Conservation (phyloP, 2,329 filamentous ascomycete species). For the Xylariaceae sp. region DNA sequence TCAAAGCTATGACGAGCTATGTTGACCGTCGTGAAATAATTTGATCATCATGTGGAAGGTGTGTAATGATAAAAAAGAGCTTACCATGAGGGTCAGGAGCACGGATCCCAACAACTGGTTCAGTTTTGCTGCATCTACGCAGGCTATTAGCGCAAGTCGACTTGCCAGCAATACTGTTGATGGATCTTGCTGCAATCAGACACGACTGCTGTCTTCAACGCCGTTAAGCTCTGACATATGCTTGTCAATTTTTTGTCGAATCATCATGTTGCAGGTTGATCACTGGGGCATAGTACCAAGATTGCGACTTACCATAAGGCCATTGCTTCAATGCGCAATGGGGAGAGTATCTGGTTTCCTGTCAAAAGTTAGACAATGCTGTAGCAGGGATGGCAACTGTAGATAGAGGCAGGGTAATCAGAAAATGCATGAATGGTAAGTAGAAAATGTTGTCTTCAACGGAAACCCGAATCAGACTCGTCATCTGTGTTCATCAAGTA, state of each 20-base stretch:
- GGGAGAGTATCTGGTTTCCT: too few species aligned
- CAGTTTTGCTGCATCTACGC: too few species aligned
- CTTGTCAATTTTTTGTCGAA: slow-evolving; percentile 82
- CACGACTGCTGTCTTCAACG: slow-evolving; percentile 41
- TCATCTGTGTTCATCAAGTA: slow-evolving; percentile 52
- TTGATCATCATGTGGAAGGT: slow-evolving; percentile 58
- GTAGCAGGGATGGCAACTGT: background rate
- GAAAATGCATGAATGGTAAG: slow-evolving; percentile 51
- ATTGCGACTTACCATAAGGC: too few species aligned
- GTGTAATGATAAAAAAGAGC: too few species aligned
- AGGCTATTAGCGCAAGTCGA: too few species aligned
- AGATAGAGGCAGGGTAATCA: slow-evolving; percentile 13
- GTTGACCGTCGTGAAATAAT: slow-evolving; percentile 81
- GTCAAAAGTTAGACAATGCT: background rate
- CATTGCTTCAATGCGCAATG: too few species aligned
- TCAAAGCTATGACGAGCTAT: slow-evolving; percentile 67
- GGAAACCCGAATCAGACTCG: slow-evolving; percentile 58
- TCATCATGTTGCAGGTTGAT: slow-evolving; percentile 59
- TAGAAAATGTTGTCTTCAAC: slow-evolving; percentile 52
- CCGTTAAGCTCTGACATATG: slow-evolving; percentile 84
- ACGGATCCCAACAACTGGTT: too few species aligned
- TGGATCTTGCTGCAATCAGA: slow-evolving; percentile 31
- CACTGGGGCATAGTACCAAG: too few species aligned
- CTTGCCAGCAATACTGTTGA: too few species aligned
- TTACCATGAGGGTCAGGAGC: too few species aligned